Evolutionary conservation across 805 yeast species (phyloP).

Genomic region (Gaillardinia entomophila): DNA sequence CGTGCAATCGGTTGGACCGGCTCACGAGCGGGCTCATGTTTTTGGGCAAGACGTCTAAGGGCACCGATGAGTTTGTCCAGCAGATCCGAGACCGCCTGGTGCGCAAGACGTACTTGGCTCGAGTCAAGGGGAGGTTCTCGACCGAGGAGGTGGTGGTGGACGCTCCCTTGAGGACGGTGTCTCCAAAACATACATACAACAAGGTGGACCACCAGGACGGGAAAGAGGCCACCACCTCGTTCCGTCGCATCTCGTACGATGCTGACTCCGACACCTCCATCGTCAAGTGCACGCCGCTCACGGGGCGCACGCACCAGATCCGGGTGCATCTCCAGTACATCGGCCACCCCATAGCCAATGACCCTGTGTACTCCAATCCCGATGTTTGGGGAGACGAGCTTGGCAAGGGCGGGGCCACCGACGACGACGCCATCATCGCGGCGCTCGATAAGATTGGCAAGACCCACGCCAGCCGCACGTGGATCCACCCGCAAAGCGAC

Average conservation of each 20-base stretch:
- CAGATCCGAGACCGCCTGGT: slow-evolving; percentile 72
- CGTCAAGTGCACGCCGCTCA: slow-evolving; percentile 77
- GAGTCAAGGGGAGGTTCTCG: slow-evolving; percentile 86
- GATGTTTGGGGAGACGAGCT: slow-evolving; percentile 73
- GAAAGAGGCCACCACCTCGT: slow-evolving; percentile 70
- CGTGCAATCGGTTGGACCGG: slow-evolving; percentile 83
- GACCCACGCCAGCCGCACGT: slow-evolving; percentile 57
- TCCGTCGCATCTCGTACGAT: slow-evolving; percentile 64
- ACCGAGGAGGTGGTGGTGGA: slow-evolving; percentile 43
- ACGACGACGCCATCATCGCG: slow-evolving; percentile 40
- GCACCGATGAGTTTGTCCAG: slow-evolving; percentile 70
- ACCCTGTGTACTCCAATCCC: slow-evolving; percentile 55
- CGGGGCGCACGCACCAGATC: slow-evolving; percentile 95
- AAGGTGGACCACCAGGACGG: slow-evolving; percentile 44
- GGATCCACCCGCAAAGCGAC: slow-evolving; percentile 50
- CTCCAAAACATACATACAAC: slow-evolving; percentile 69
- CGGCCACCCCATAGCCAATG: slow-evolving; percentile 91
- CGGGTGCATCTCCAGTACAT: slow-evolving; percentile 85
- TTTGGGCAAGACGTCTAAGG: slow-evolving; percentile 72
- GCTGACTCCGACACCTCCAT: slow-evolving; percentile 50
- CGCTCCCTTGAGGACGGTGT: slow-evolving; percentile 61
- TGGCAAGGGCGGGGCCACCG: slow-evolving; percentile 57
- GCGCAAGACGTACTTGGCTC: slow-evolving; percentile 76
- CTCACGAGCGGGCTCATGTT: slow-evolving; percentile 93
- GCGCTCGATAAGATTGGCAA: slow-evolving; percentile 67